These are phyloP conservation scores for Daldinia caldariorum DNA, from an alignment of 495 filamentous ascomycete species.

Conservation along the genomic window DNA sequence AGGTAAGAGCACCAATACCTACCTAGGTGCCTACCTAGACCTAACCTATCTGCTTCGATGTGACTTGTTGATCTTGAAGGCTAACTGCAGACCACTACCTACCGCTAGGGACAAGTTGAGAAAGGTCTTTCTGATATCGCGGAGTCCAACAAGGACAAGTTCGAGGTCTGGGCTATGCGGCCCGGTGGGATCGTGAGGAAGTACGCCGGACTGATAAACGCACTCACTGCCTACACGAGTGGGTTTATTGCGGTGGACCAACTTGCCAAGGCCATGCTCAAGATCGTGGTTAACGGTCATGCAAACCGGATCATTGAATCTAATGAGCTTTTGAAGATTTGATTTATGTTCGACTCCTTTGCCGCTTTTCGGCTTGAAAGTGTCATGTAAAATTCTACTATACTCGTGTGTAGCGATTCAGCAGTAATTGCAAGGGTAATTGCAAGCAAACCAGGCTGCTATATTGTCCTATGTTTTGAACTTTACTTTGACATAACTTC, in stretches of 20 bases:
- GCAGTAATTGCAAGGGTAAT: too few species aligned
- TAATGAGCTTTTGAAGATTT: conserved; percentile 45
- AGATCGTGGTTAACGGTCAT: conserved; percentile 51
- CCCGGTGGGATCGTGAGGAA: conserved; percentile 52
- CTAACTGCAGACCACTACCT: conserved; percentile 2
- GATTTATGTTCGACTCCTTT: neutral
- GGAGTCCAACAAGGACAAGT: conserved; percentile 41
- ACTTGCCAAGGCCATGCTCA: conserved; percentile 54
- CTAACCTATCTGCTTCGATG: too few species aligned
- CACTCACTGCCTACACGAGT: conserved; percentile 38
- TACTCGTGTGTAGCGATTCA: too few species aligned
- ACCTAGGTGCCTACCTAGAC: neutral
- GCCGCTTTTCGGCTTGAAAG: too few species aligned
- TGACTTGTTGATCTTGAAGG: neutral
- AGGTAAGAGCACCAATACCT: conserved; percentile 45
- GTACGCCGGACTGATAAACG: conserved; percentile 45
- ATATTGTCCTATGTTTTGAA: too few species aligned
- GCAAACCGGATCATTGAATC: conserved; percentile 49
- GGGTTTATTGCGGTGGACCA: conserved; percentile 50
- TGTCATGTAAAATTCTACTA: too few species aligned
- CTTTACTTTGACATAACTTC: too few species aligned
- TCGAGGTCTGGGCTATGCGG: conserved; percentile 48
- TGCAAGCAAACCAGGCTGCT: too few species aligned
- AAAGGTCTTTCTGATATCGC: conserved; percentile 51
- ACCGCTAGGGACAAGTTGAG: conserved; percentile 54